These are phyloP conservation scores for Cardamine occulta DNA, from an alignment of 345 rosid genomes.

Conservation along the genomic window DNA sequence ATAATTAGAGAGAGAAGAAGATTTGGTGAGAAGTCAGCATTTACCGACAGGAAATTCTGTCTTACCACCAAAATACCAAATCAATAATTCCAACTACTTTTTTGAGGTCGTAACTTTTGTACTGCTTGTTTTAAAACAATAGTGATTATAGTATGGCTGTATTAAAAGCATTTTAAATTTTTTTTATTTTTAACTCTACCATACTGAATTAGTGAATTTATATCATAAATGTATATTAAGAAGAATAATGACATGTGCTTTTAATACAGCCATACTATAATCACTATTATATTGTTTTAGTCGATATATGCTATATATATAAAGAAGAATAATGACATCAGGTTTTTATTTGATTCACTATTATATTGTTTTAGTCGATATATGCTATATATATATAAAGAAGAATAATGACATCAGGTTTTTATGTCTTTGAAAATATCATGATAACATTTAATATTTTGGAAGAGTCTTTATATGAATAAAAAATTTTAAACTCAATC, in stretches of 20 bases:
- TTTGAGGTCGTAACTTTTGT: slow-evolving; percentile 13
- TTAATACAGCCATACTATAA: neutral
- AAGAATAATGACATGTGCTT: neutral
- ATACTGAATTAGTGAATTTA: neutral
- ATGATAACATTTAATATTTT: too few species aligned
- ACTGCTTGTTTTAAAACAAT: slow-evolving; percentile 24
- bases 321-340: neutral
- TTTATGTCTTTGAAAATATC: too few species aligned
- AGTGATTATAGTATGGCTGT: too few species aligned
- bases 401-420: neutral
- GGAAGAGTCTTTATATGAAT: too few species aligned
- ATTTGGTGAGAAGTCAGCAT: slow-evolving; percentile 49
- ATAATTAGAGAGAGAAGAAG: slow-evolving; percentile 36
- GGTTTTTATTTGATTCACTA: neutral
- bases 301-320: neutral
- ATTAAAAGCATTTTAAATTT: neutral
- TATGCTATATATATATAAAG: neutral
- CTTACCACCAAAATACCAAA: slow-evolving; percentile 47
- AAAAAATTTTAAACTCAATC: too few species aligned
- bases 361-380: neutral
- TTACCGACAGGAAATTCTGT: slow-evolving; percentile 47
- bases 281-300: neutral
- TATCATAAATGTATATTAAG: slow-evolving; percentile 1
- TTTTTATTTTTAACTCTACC: neutral
- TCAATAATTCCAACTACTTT: slow-evolving; percentile 47